Conservation (phyloP, 371 early-diverging fungal species). For the Mucor circinelloides region DNA sequence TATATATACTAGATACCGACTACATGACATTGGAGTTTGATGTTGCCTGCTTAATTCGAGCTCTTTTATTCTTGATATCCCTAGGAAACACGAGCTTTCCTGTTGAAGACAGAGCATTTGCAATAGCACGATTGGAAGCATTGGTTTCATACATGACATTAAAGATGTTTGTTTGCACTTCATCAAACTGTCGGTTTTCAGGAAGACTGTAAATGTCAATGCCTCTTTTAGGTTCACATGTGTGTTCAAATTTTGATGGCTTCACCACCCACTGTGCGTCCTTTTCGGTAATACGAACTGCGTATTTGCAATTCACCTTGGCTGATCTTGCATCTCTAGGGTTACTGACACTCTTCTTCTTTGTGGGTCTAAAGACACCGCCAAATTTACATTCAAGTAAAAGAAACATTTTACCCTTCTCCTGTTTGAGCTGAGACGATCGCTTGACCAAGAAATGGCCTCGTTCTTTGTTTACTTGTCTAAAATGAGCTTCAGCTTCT, state of each 20-base stretch:
- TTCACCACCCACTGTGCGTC: background rate
- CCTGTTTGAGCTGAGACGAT: background rate
- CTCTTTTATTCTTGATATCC: background rate
- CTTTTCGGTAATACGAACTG: background rate
- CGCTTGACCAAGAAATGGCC: background rate
- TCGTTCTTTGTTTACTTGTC: background rate
- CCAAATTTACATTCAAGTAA: background rate
- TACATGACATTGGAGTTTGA: background rate
- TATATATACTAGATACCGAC: background rate
- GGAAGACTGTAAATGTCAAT: background rate
- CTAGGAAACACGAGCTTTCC: background rate
- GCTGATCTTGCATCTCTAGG: conserved; percentile 1
- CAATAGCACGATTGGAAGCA: background rate
- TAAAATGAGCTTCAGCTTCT: background rate
- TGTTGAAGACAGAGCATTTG: background rate
- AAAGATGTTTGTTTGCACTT: background rate
- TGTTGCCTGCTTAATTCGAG: background rate
- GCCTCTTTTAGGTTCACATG: background rate
- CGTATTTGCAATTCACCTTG: background rate
- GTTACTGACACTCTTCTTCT: background rate
- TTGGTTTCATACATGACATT: background rate
- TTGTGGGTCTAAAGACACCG: background rate
- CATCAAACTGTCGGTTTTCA: conserved; percentile 1
- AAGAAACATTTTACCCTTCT: background rate
- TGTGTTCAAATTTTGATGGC: background rate